A percentile compares a stretch with the other conserved stretches of the same genome.
Conservation (phyloP, 331 rosid genomes). For the Saraca asoca region DNA sequence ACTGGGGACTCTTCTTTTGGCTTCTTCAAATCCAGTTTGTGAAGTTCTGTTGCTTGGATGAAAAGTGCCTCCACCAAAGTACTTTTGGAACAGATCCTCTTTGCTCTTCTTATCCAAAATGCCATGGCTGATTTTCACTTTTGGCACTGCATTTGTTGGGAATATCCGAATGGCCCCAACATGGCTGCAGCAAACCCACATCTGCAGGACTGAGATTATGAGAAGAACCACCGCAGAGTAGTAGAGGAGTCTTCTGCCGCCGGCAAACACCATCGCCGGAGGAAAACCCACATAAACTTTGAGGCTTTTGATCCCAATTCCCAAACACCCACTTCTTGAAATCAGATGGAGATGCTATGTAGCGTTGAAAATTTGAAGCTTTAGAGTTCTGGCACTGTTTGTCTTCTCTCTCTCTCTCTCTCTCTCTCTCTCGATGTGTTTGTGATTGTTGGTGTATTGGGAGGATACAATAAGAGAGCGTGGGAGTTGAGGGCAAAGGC, state of each 20-base stretch:
- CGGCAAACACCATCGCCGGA: slow-evolving; percentile 58
- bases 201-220: slow-evolving; percentile 39
- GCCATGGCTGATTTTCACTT: slow-evolving; percentile 33
- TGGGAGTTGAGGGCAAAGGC: slow-evolving; percentile 22
- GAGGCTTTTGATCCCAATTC: slow-evolving; percentile 19
- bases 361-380: slow-evolving; percentile 4
- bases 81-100: slow-evolving; percentile 56
- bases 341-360: not conserved
- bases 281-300: slow-evolving; percentile 42
- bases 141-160: slow-evolving; percentile 37
- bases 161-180: slow-evolving; percentile 57
- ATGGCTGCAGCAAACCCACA: slow-evolving; percentile 50
- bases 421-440: not conserved
- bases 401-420: slow-evolving; percentile 18
- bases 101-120: slow-evolving; percentile 28
- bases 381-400: not conserved
- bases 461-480: slow-evolving; percentile 12
- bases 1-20: slow-evolving; percentile 81
- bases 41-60: slow-evolving; percentile 30
- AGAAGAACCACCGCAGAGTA: slow-evolving; percentile 38
- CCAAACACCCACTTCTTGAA: not conserved
- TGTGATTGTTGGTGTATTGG: not conserved
- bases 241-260: slow-evolving; percentile 49
- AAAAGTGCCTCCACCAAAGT: slow-evolving; percentile 49
- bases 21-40: slow-evolving; percentile 51